phyloP scores from a whole-genome alignment of 768 basidiomycete species.

The Amylocystis lapponica region DNA sequence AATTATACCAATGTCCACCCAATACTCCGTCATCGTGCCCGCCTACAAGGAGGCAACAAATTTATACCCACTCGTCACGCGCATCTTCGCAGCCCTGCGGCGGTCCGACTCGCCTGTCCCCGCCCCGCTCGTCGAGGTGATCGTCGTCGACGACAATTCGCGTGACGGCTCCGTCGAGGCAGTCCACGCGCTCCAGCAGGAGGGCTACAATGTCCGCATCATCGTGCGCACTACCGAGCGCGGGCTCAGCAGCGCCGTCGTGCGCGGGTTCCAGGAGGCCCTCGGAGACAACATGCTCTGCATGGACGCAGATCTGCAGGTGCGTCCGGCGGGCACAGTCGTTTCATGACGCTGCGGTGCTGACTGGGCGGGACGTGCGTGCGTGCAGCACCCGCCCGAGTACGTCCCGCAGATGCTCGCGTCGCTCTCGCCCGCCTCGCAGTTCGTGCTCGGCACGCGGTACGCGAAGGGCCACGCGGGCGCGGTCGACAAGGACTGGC shows the following conservation, averaged over 20 bases:
- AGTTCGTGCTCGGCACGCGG: constrained; percentile 24
- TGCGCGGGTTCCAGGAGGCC: constrained; percentile 25
- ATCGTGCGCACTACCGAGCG: constrained; percentile 24
- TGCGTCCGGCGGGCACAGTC: constrained; percentile 3
- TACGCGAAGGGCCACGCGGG: constrained; percentile 20
- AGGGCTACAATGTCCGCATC: constrained; percentile 26
- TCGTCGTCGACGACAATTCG: constrained; percentile 28
- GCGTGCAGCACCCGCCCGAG: constrained; percentile 25
- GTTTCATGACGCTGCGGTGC: no score
- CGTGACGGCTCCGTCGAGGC: constrained; percentile 23
- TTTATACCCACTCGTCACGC: constrained; percentile 24
- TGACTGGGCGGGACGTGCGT: no score
- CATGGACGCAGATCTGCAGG: constrained; percentile 27
- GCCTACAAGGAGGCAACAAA: constrained; percentile 24
- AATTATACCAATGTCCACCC: neutral
- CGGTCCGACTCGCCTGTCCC: constrained; percentile 22
- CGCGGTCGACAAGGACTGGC: constrained; percentile 26
- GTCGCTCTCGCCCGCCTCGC: constrained; percentile 14
- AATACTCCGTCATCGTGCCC: constrained; percentile 24
- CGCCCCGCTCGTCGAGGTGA: constrained; percentile 19
- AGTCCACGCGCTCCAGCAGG: constrained; percentile 20
- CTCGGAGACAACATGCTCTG: constrained; percentile 25
- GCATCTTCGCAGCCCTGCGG: constrained; percentile 22
- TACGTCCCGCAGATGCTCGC: constrained; percentile 23
- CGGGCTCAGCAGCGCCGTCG: constrained; percentile 24